Evolutionary conservation across 1,284 basidiomycete species (phyloP).

Genomic region (Fomitopsis schrenkii): DNA sequence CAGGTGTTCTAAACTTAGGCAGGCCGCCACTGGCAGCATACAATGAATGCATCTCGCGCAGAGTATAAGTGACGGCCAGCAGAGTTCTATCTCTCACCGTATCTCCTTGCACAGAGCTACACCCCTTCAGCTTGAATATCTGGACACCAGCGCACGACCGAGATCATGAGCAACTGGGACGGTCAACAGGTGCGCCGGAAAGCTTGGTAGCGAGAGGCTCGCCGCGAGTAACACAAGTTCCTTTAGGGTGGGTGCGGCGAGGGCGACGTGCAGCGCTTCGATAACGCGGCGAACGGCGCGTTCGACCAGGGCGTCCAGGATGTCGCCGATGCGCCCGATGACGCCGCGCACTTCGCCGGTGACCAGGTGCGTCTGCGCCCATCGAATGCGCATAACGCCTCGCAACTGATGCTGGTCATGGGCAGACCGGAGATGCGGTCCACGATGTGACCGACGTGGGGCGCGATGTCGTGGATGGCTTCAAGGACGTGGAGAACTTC

Average conservation of each 20-base stretch:
- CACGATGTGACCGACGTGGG: not conserved
- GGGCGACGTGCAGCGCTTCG: conserved; percentile 1
- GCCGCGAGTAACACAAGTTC: not conserved
- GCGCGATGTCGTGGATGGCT: not conserved
- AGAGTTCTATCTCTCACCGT: not conserved
- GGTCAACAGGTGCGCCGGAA: not conserved
- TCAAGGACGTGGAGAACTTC: not conserved
- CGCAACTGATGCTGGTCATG: not conserved
- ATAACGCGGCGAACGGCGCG: not conserved
- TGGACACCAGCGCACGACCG: not conserved
- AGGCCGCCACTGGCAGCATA: not conserved
- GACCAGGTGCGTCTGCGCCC: not conserved
- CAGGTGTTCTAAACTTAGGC: not conserved
- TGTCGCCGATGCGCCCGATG: not conserved
- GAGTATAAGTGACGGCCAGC: not conserved
- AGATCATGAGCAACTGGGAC: not conserved
- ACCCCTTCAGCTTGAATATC: not conserved
- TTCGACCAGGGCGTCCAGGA: not conserved
- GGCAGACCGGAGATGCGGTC: not conserved
- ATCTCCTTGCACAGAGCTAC: not conserved
- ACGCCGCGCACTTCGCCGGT: not conserved
- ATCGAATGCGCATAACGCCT: not conserved
- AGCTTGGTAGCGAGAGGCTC: too few species aligned
- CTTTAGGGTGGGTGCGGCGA: not conserved
- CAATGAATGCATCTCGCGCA: not conserved